Conservation (phyloP, 306 rosid genomes). For the Vigna trinervia region DNA sequence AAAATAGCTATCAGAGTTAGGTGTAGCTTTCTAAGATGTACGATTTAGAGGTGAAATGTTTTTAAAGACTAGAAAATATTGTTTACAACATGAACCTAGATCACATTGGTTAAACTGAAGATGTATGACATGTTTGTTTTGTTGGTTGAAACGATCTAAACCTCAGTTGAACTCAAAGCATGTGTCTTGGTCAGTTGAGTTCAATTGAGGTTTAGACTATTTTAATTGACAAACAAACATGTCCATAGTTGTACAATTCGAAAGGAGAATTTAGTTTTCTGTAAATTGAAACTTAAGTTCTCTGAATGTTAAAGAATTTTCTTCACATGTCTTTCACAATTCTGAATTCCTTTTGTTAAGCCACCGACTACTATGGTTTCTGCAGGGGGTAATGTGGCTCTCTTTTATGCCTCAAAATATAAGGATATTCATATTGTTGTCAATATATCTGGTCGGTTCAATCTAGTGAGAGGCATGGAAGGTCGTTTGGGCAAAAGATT, state of each 20-base stretch:
- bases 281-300: constrained; percentile 34
- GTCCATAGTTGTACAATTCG: constrained; percentile 13
- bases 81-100: background rate
- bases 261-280: background rate
- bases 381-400: constrained; percentile 88
- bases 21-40: background rate
- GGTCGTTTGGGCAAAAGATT: constrained; percentile 81
- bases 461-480: constrained; percentile 81
- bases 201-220: no score
- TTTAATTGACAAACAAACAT: no score
- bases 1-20: background rate
- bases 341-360: constrained; percentile 10
- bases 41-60: constrained; percentile 16
- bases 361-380: constrained; percentile 37
- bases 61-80: constrained; percentile 18
- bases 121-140: background rate
- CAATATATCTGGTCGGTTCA: constrained; percentile 90
- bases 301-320: constrained; percentile 1
- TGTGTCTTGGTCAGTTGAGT: no score
- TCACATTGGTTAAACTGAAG: constrained; percentile 22
- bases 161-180: no score
- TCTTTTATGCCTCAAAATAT: constrained; percentile 83
- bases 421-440: constrained; percentile 66
- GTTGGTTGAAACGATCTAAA: no score
- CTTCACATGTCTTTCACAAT: constrained; percentile 11